A percentile compares a stretch with the other conserved stretches of the same genome.
These are phyloP conservation scores for Mycena sanguinolenta DNA, from an alignment of 768 basidiomycete genomes.

Conservation along the genomic window DNA sequence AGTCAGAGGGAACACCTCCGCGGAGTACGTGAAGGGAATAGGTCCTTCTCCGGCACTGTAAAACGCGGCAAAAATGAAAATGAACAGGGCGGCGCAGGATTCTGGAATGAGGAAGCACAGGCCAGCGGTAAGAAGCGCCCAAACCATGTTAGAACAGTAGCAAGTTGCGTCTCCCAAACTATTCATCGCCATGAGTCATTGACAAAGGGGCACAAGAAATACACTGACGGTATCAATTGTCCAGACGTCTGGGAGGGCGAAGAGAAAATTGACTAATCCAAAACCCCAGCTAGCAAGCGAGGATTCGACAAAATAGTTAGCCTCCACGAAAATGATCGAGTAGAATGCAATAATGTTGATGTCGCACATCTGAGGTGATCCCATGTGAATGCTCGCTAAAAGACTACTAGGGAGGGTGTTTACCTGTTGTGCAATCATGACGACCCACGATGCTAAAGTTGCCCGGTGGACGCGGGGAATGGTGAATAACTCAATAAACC, in stretches of 20 bases:
- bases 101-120: constrained; percentile 72
- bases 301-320: constrained; percentile 66
- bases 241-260: constrained; percentile 60
- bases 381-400: too few relatives aligned
- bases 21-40: constrained; percentile 91
- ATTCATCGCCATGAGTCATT: not conserved
- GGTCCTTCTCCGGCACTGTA: constrained; percentile 92
- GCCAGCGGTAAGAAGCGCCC: constrained; percentile 76
- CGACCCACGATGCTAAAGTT: constrained; percentile 63
- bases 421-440: constrained; percentile 71
- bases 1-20: constrained; percentile 91
- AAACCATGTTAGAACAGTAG: constrained; percentile 83
- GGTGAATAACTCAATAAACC: constrained; percentile 46
- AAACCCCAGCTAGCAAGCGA: constrained; percentile 78
- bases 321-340: constrained; percentile 76
- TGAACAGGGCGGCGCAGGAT: constrained; percentile 48
- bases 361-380: constrained; percentile 49
- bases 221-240: constrained; percentile 64
- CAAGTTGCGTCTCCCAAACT: constrained; percentile 81
- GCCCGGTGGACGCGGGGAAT: constrained; percentile 73
- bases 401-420: too few relatives aligned
- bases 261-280: constrained; percentile 74
- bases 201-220: not conserved
- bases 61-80: constrained; percentile 60
- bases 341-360: constrained; percentile 67